Evolutionary conservation across 2,329 filamentous ascomycete genomes (phyloP), one percentile per base, ranked within the genome.

Genomic region (Epichloe baconii): DNA sequence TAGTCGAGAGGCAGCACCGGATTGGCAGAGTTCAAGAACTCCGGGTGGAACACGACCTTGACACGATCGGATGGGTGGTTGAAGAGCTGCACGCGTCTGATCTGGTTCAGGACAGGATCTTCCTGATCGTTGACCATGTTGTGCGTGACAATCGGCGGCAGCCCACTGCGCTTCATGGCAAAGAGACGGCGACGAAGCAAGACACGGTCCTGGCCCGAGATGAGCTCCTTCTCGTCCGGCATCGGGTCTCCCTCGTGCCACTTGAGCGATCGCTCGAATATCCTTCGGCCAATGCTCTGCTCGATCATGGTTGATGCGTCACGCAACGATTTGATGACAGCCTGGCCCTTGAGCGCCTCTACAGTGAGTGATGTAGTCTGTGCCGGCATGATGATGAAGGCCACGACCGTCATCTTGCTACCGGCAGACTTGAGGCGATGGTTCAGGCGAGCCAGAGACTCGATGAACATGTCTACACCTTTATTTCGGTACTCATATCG

Each of bases 381-480:
- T 1, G 93, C 93, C 3, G 93, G 93, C 88, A 98, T 95, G 67
- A 98, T 97, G 68, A 98, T 86, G 66, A 98, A 98, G 19, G 93
- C 91, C 17, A 98, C 91, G 7, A 98, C 85, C 0, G 93, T 97
- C 65, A 84, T 90, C 70, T 93, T 94, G 59, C 88, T 95, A 47
- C 88, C 88, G 7, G 82, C 71, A 48, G 71, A 71, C 78, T 97
- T 97, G 64, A 98, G 80, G 40, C 86, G 81, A 73, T 97, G 90
- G 71, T 98, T 98, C 61, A 98, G 73, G 43, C 93, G 86, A 31
- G 93, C 93, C 56, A 98, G 74, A 3, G 90, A 93, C 70, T 98
- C 93, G 59, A 98, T 95, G 69, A 97, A 98, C 93, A 98, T 97
- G 69, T 98, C 93, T 10, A 96, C 91, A 63, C 93, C 93, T 72